These are phyloP conservation scores for Chenopodium album DNA, from an alignment of 148 eudicot species.

Conservation along the genomic window DNA sequence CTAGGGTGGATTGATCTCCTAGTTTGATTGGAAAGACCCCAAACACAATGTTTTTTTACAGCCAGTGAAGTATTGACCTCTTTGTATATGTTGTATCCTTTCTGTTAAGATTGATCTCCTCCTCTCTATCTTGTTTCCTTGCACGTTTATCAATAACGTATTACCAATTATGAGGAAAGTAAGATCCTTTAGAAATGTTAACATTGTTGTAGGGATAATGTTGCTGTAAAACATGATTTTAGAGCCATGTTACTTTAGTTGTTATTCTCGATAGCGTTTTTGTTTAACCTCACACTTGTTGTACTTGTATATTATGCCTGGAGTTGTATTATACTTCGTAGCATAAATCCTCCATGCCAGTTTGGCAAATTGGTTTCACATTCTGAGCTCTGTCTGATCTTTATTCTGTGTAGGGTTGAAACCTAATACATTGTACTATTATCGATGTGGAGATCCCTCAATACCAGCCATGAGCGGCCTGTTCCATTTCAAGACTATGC, in stretches of 20 bases:
- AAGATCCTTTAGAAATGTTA: background rate
- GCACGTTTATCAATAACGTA: background rate
- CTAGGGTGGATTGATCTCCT: too few relatives aligned
- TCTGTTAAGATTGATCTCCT: background rate
- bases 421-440: slow-evolving; percentile 66
- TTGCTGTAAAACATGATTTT: background rate
- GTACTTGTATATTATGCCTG: background rate
- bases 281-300: background rate
- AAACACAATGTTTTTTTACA: background rate
- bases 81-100: background rate
- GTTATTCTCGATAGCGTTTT: background rate
- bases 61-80: background rate
- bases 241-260: background rate
- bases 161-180: too few relatives aligned
- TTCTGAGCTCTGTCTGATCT: background rate
- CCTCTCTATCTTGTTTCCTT: background rate
- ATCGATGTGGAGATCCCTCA: slow-evolving; percentile 86
- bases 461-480: slow-evolving; percentile 64
- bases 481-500: slow-evolving; percentile 77
- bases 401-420: slow-evolving; percentile 46
- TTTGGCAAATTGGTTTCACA: background rate
- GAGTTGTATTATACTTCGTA: background rate
- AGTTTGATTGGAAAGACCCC: too few relatives aligned
- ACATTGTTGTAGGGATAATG: background rate
- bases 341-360: background rate